These are phyloP conservation scores for Candida sp. DNA, from an alignment of 1,139 yeast genomes.

Conservation along the genomic window DNA sequence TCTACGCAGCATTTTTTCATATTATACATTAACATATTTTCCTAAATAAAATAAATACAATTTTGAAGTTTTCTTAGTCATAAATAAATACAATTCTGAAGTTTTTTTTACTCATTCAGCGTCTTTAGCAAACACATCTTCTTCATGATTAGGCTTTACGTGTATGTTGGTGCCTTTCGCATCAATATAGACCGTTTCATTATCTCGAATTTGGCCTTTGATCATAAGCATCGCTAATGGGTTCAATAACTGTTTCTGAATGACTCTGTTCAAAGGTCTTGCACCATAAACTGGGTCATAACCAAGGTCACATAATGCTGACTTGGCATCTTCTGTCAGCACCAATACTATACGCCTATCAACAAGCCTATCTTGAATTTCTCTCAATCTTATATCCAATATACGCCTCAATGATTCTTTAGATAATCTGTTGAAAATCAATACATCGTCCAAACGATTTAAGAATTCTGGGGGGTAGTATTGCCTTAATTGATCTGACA, in stretches of 20 bases:
- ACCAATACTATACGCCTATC: slow-evolving; percentile 73
- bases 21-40: too few species aligned
- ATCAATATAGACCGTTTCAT: slow-evolving; percentile 54
- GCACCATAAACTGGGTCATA: slow-evolving; percentile 95
- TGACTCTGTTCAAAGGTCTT: slow-evolving; percentile 86
- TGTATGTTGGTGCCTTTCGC: slow-evolving; percentile 22
- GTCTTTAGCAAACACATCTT: slow-evolving; percentile 4
- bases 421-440: slow-evolving; percentile 87
- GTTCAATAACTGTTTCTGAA: slow-evolving; percentile 77
- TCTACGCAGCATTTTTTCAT: too few species aligned
- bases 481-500: slow-evolving; percentile 63
- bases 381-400: slow-evolving; percentile 78
- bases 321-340: slow-evolving; percentile 62
- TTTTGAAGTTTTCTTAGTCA: neutral
- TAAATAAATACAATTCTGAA: too few species aligned
- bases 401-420: slow-evolving; percentile 69
- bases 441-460: slow-evolving; percentile 87
- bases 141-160: slow-evolving; percentile 50
- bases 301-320: slow-evolving; percentile 78
- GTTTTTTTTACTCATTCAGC: neutral
- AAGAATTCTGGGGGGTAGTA: slow-evolving; percentile 92
- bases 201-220: slow-evolving; percentile 72
- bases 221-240: slow-evolving; percentile 82
- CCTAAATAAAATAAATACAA: neutral
- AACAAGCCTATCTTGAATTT: slow-evolving; percentile 72